A percentile compares a stretch with the other conserved stretches of the same genome.
phyloP scores from a whole-genome alignment of 768 basidiomycete genomes.

The Collybia sp. region DNA sequence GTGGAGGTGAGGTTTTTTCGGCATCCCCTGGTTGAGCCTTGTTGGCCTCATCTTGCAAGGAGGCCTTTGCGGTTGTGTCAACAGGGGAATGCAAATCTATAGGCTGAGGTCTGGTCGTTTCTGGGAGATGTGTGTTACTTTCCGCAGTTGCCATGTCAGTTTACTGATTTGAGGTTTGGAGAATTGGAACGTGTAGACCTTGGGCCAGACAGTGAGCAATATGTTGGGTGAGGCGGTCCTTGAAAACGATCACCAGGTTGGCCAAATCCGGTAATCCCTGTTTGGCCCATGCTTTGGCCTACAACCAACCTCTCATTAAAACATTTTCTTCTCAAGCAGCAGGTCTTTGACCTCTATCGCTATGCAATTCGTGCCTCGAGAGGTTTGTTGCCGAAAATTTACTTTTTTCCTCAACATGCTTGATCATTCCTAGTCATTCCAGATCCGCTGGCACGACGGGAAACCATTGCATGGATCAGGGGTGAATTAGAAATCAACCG shows the following conservation, averaged over 20 bases:
- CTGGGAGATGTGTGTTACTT: too few relatives aligned
- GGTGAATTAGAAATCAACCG: slow-evolving; percentile 63
- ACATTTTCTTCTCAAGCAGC: slow-evolving; percentile 70
- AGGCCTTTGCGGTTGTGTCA: background rate
- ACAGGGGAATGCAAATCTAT: background rate
- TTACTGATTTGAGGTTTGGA: too few relatives aligned
- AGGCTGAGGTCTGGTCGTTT: too few relatives aligned
- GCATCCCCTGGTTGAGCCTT: slow-evolving; percentile 13
- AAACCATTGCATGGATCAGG: slow-evolving; percentile 72
- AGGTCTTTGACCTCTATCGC: slow-evolving; percentile 60
- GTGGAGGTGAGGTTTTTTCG: slow-evolving; percentile 26
- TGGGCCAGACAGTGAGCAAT: too few relatives aligned
- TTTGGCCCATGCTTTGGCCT: slow-evolving; percentile 5
- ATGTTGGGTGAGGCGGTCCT: slow-evolving; percentile 24
- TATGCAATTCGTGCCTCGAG: slow-evolving; percentile 63
- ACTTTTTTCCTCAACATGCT: slow-evolving; percentile 4
- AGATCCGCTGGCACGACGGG: slow-evolving; percentile 52
- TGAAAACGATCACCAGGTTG: slow-evolving; percentile 30
- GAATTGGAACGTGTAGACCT: too few relatives aligned
- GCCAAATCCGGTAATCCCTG: slow-evolving; percentile 2
- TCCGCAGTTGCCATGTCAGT: too few relatives aligned
- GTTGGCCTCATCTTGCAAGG: slow-evolving; percentile 14
- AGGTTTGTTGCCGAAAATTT: slow-evolving; percentile 37
- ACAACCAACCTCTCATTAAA: slow-evolving; percentile 44
- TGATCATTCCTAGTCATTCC: slow-evolving; percentile 45